Evolutionary conservation across 2,329 filamentous ascomycete species (phyloP).

Genomic region (Fusarium zealandicum): DNA sequence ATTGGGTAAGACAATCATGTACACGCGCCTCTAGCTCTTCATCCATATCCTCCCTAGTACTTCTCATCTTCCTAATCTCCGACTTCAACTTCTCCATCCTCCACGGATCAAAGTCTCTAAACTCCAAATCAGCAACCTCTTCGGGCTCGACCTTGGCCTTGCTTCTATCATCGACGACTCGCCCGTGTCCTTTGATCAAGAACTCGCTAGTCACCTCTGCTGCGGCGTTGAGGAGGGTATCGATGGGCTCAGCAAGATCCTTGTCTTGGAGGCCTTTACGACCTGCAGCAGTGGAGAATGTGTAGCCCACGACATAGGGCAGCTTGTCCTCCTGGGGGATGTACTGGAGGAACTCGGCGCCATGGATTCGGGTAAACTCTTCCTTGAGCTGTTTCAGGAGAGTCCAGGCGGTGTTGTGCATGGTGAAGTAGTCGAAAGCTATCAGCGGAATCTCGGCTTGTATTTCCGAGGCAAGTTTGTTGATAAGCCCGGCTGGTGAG

Average conservation of each 20-base stretch:
- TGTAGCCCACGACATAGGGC: constrained; percentile 40
- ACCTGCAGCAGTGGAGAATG: constrained; percentile 36
- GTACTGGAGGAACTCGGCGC: constrained; percentile 2
- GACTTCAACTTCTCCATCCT: not conserved
- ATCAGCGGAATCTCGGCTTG: constrained; percentile 10
- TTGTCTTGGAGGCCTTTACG: not conserved
- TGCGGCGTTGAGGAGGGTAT: constrained; percentile 6
- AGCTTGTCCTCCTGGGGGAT: constrained; percentile 11
- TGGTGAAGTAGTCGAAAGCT: constrained; percentile 20
- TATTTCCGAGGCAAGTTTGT: constrained; percentile 9
- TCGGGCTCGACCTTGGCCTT: not conserved
- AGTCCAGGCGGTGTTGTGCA: constrained; percentile 14
- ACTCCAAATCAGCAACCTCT: not conserved
- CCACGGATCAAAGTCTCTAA: constrained; percentile 1
- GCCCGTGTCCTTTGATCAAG: constrained; percentile 3
- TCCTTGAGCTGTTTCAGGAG: constrained; percentile 7
- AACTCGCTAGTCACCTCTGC: not conserved
- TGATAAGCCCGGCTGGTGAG: constrained; percentile 6
- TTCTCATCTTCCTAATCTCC: too few species aligned
- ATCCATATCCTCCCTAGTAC: too few species aligned
- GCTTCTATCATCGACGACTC: constrained; percentile 1
- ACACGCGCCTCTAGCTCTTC: too few species aligned
- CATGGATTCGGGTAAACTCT: not conserved
- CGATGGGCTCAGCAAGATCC: not conserved
- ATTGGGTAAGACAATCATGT: too few species aligned